Conservation (phyloP, 306 rosid species). For the Myrica gale region DNA sequence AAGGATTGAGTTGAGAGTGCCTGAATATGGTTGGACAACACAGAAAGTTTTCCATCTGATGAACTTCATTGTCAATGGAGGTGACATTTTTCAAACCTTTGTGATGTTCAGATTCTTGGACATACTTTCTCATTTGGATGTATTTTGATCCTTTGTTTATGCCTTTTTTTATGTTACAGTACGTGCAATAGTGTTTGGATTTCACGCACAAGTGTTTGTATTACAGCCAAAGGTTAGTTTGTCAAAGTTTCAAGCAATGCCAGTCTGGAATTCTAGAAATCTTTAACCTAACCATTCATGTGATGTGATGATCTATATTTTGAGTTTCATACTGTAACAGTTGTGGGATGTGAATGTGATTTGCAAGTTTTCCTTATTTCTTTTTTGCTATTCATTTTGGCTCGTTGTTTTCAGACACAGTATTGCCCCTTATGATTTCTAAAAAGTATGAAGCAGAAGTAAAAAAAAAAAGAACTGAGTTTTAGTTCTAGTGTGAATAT, state of each 20-base stretch:
- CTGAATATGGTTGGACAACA: constrained; percentile 95
- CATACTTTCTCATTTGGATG: neutral
- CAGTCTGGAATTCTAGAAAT: neutral
- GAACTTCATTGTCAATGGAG: constrained; percentile 94
- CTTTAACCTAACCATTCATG: neutral
- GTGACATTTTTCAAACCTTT: constrained; percentile 30
- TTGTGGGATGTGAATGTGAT: neutral
- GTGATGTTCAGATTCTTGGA: neutral
- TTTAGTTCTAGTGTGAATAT: neutral
- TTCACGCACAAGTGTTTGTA: constrained; percentile 64
- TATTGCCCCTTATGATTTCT: neutral
- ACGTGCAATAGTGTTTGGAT: constrained; percentile 88
- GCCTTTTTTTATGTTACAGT: constrained; percentile 51
- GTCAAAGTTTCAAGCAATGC: neutral
- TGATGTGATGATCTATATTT: neutral
- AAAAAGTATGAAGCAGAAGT: neutral
- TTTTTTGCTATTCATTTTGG: no score
- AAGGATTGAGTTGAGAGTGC: constrained; percentile 93
- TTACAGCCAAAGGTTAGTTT: constrained; percentile 72
- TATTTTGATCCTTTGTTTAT: neutral
- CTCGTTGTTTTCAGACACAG: neutral
- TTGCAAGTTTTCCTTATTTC: neutral
- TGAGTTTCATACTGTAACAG: neutral
- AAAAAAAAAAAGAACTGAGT: no score
- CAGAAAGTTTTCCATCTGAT: constrained; percentile 95